Conservation (phyloP, 306 rosid genomes). For the Cucurbita pepo region DNA sequence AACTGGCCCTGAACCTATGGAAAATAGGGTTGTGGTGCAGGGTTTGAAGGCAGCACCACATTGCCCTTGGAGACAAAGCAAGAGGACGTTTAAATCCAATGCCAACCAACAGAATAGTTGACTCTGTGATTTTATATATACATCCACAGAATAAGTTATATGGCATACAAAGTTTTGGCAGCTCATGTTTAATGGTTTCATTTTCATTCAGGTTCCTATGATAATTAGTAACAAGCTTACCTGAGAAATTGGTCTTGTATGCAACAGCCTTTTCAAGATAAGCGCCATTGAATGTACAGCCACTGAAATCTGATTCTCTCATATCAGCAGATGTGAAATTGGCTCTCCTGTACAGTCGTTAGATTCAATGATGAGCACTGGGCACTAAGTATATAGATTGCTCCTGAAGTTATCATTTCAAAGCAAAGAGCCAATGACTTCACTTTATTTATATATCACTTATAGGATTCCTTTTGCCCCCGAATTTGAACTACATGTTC, state of each 20-base stretch:
- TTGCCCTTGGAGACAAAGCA: constrained; percentile 4
- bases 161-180: not conserved
- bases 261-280: constrained; percentile 96
- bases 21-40: not conserved
- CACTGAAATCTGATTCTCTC: constrained; percentile 94
- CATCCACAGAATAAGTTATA: not conserved
- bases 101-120: not conserved
- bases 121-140: not conserved
- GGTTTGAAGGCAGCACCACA: not conserved
- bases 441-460: not conserved
- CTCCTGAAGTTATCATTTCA: not conserved
- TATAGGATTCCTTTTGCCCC: not conserved
- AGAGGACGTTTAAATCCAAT: not conserved
- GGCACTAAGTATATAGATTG: constrained; percentile 9
- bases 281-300: constrained; percentile 92
- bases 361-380: not conserved
- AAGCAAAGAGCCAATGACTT: not conserved
- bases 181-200: not conserved
- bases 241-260: constrained; percentile 78
- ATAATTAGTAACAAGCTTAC: constrained; percentile 21
- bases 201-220: not conserved
- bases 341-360: constrained; percentile 69
- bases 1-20: not conserved
- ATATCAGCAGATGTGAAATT: constrained; percentile 96
- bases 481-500: not conserved